Evolutionary conservation across 495 filamentous ascomycete genomes (phyloP).

Genomic region (Amorphotheca resinae): DNA sequence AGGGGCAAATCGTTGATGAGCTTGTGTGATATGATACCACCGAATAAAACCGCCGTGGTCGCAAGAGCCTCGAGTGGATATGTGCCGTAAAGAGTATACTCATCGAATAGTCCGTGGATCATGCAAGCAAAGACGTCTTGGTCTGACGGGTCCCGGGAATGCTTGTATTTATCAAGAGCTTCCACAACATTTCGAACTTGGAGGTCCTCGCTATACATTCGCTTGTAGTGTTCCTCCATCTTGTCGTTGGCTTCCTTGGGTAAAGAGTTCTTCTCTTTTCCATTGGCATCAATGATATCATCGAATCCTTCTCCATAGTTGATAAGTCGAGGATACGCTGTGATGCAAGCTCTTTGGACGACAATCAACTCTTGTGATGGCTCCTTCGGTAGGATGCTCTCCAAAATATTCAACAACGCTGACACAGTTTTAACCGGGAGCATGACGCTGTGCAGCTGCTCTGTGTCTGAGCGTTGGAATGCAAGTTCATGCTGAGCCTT

Average conservation of each 20-base stretch:
- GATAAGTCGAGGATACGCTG: constrained; percentile 87
- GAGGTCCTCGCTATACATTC: constrained; percentile 84
- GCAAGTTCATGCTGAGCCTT: constrained; percentile 74
- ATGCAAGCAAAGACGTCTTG: constrained; percentile 96
- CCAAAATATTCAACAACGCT: constrained; percentile 63
- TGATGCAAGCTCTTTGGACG: constrained; percentile 77
- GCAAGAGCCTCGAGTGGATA: constrained; percentile 90
- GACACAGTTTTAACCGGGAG: constrained; percentile 53
- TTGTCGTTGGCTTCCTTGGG: constrained; percentile 66
- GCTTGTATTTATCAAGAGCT: constrained; percentile 71
- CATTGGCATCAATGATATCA: constrained; percentile 77
- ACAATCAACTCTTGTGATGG: constrained; percentile 37
- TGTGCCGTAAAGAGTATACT: constrained; percentile 87
- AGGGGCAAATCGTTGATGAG: constrained; percentile 81
- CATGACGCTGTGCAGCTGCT: constrained; percentile 45
- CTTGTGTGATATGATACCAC: constrained; percentile 87
- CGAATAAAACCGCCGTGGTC: constrained; percentile 92
- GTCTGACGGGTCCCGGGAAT: constrained; percentile 65
- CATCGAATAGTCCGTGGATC: constrained; percentile 95
- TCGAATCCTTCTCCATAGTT: constrained; percentile 90
- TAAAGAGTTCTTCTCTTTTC: constrained; percentile 63
- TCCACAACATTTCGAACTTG: constrained; percentile 71
- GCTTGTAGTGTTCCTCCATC: constrained; percentile 95
- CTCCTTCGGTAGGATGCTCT: constrained; percentile 41
- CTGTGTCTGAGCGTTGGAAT: constrained; percentile 50